These are phyloP conservation scores for Phlyctochytrium arcticum DNA, from an alignment of 192 early-diverging fungal species.

Conservation along the genomic window DNA sequence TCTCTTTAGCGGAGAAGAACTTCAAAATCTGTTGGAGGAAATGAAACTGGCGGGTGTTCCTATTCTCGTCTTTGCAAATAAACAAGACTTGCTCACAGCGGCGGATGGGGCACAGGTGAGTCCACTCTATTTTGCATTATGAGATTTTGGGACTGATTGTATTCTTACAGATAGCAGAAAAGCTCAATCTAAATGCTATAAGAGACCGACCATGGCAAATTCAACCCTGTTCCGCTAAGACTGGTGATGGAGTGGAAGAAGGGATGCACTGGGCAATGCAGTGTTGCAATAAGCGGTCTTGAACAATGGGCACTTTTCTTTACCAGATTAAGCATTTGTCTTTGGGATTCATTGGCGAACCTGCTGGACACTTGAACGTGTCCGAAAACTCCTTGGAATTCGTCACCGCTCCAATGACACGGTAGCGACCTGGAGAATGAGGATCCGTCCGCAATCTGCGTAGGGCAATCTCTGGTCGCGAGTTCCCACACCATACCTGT, in stretches of 20 bases:
- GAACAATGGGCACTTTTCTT: too few species aligned
- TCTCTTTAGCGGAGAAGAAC: slow-evolving; percentile 59
- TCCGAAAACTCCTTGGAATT: slow-evolving; percentile 67
- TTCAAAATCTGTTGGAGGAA: slow-evolving; percentile 78
- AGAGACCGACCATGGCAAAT: slow-evolving; percentile 59
- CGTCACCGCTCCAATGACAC: slow-evolving; percentile 66
- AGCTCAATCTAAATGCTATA: slow-evolving; percentile 52
- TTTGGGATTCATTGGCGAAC: slow-evolving; percentile 63
- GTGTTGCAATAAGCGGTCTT: slow-evolving; percentile 24
- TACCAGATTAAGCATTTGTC: slow-evolving; percentile 33
- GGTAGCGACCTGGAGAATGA: slow-evolving; percentile 60
- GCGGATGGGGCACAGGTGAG: not conserved
- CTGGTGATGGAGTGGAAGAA: slow-evolving; percentile 49
- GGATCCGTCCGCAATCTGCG: slow-evolving; percentile 55
- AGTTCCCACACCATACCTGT: slow-evolving; percentile 40
- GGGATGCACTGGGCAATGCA: slow-evolving; percentile 61
- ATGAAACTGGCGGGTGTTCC: slow-evolving; percentile 86
- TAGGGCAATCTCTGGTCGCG: slow-evolving; percentile 7
- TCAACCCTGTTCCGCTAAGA: slow-evolving; percentile 51
- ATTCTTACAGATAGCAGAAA: slow-evolving; percentile 45
- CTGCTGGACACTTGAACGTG: slow-evolving; percentile 61
- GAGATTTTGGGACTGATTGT: not conserved
- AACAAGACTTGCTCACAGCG: slow-evolving; percentile 80
- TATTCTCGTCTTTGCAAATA: slow-evolving; percentile 94
- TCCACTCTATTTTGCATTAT: not conserved